Base-by-base conservation (phyloP, 2,329 filamentous ascomycete genomes). In the Calcarisporium arbuscula region DNA sequence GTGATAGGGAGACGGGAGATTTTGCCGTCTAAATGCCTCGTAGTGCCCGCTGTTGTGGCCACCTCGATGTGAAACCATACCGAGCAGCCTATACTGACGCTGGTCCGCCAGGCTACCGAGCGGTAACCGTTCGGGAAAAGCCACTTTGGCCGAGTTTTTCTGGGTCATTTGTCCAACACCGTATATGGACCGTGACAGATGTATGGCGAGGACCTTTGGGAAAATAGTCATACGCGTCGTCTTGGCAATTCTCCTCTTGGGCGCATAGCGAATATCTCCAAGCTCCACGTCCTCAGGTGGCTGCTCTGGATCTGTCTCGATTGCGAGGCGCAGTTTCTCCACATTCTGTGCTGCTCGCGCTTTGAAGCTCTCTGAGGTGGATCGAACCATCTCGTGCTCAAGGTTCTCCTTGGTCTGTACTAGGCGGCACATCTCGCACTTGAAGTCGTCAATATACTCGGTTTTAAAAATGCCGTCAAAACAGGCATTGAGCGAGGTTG, bases 11-110 rank as follows among this genome's bases (percentile, higher is more conserved):
- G 82, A 66, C 32, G 81, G 77, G 8, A 86, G 63, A 39, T 85
- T 82, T 58, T 96, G 92, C 23, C 92, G 77, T 21, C 92, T 76
- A 58, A 96, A 96, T 1, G 88, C 90, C 58, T 98, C 92, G 62
- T 98, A 98, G 55, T 98, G 92, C 1, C 92, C 92, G 50, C 88
- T 95, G 53, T 95, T 82, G 56, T 98, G 92, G 42, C 85, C 94
- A 23, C 92, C 92, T 52, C 94, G 94, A 56, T 98, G 92, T 16
- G 86, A 94, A 22, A 98, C 87, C 22, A 94, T 77, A 10, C 83
- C 87, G 1, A 94, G 72, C 5, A 98, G 69, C 49, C 81, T 86
- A 61, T 95, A 98, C 53, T 76, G 82, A 44, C 80, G 83, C 51
- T 83, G 80, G 37, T 83, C 74, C 28, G 92, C 62, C 17, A 96